Conservation (phyloP, 352 stramenopile genomes). For the Pythium brassicae region DNA sequence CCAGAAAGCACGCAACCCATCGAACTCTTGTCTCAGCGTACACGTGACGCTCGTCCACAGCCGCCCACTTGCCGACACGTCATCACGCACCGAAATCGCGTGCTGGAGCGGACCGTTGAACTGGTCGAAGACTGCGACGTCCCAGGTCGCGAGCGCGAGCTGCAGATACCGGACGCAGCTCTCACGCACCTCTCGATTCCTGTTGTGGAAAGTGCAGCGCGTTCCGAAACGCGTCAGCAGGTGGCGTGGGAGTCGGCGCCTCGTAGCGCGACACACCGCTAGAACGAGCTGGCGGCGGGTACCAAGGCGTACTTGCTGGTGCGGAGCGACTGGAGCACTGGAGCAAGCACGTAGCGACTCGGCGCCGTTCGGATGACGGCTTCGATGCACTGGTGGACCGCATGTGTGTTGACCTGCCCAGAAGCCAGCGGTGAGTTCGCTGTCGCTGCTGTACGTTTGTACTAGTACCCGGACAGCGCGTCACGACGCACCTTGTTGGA, state of each 20-base stretch:
- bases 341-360: conserved; percentile 44
- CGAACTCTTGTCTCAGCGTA: too few species aligned
- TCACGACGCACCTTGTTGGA: conserved; percentile 44
- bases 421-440: not conserved
- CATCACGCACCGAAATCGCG: conserved; percentile 28
- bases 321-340: conserved; percentile 35
- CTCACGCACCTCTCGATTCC: conserved; percentile 56
- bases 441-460: too few species aligned
- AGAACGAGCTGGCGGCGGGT: too few species aligned
- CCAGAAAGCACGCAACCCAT: not conserved
- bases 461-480: not conserved
- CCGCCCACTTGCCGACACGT: too few species aligned
- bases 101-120: conserved; percentile 39
- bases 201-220: too few species aligned
- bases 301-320: conserved; percentile 40
- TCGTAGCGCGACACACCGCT: too few species aligned
- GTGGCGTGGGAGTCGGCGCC: too few species aligned
- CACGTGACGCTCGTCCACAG: too few species aligned
- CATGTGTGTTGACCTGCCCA: conserved; percentile 36
- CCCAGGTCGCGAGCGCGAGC: conserved; percentile 40
- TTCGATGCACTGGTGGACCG: conserved; percentile 52
- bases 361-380: conserved; percentile 33
- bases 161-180: conserved; percentile 54
- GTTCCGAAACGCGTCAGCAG: too few species aligned
- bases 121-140: conserved; percentile 25